Conservation (phyloP, 345 rosid species). For the Salix caprea region DNA sequence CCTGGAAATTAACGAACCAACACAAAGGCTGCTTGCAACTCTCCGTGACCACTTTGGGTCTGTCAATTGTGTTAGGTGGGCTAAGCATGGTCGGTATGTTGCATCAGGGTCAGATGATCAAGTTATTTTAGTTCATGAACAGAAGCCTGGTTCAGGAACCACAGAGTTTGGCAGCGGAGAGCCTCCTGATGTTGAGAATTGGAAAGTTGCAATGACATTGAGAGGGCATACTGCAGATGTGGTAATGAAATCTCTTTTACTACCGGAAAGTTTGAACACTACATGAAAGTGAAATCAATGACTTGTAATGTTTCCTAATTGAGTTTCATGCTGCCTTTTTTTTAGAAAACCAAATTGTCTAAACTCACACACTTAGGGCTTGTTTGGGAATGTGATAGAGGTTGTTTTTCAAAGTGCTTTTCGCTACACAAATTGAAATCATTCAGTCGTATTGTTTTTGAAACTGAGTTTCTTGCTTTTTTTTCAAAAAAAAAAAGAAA, state of each 20-base stretch:
- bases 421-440: neutral
- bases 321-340: slow-evolving; percentile 2
- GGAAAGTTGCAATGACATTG: slow-evolving; percentile 96
- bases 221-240: slow-evolving; percentile 99
- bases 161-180: slow-evolving; percentile 99
- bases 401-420: no score
- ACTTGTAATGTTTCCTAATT: neutral
- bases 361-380: neutral
- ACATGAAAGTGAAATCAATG: neutral
- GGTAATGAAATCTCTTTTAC: slow-evolving; percentile 53
- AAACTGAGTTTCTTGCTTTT: neutral
- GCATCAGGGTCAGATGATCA: slow-evolving; percentile 99
- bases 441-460: neutral
- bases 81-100: slow-evolving; percentile 80
- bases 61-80: slow-evolving; percentile 99
- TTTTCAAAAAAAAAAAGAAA: no score
- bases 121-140: slow-evolving; percentile 83
- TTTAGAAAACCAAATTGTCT: neutral
- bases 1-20: slow-evolving; percentile 50
- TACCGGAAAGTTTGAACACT: neutral
- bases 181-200: slow-evolving; percentile 95
- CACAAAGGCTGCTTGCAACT: slow-evolving; percentile 85
- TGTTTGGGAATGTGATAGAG: no score
- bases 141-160: slow-evolving; percentile 95
- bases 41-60: slow-evolving; percentile 98